Evolutionary conservation across 139 green algal genomes (phyloP).

Genomic region (Coelastrella sp.): DNA sequence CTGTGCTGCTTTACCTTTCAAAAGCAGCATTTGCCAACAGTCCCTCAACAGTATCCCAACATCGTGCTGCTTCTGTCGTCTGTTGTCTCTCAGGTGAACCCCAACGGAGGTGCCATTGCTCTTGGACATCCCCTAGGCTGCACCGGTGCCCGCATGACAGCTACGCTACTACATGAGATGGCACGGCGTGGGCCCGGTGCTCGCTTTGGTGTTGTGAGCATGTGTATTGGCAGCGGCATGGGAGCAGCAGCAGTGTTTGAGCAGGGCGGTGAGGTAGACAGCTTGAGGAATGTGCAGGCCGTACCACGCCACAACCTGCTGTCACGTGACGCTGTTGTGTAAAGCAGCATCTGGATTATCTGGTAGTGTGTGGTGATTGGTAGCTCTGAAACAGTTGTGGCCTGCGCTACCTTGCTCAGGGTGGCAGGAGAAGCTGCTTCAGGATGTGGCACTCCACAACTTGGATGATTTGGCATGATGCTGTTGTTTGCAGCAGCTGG

Average conservation of each 20-base stretch:
- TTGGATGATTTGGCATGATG: neutral
- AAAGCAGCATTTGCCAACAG: no score
- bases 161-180: constrained; percentile 98
- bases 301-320: constrained; percentile 27
- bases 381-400: neutral
- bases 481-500: neutral
- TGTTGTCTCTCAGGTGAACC: constrained; percentile 81
- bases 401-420: neutral
- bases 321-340: constrained; percentile 38
- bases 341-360: neutral
- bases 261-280: constrained; percentile 55
- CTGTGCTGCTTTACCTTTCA: no score
- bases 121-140: constrained; percentile 96
- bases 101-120: constrained; percentile 98
- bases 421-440: neutral
- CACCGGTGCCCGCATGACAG: constrained; percentile 89
- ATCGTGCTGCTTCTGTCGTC: neutral
- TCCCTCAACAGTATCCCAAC: no score
- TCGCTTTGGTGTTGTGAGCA: constrained; percentile 96
- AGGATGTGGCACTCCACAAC: neutral
- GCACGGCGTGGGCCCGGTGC: constrained; percentile 80
- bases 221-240: constrained; percentile 99
- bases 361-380: neutral
- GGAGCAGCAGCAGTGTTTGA: constrained; percentile 95
- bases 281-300: constrained; percentile 5